Evolutionary conservation across 1,284 basidiomycete species (phyloP), one percentile per base, ranked within the genome.

Genomic region (Takashimella koratensis): DNA sequence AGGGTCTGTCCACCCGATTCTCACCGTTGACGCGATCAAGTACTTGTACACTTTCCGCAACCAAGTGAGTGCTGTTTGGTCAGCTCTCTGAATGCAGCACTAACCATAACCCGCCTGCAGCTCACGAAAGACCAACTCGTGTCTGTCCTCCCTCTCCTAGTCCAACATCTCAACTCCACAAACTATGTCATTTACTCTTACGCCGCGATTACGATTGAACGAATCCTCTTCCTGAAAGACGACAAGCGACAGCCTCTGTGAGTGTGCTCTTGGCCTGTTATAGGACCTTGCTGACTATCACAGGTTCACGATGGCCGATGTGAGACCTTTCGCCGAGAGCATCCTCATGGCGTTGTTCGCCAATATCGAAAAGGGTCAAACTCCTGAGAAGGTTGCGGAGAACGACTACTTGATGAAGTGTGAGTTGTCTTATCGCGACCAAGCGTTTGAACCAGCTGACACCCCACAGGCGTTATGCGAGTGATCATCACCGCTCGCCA

Each of bases 371-470:
- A 78, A 80, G 40, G 88, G 86, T n/a, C 81, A 81, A 0, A 88
- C 90, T 1, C 86, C 95, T 0, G 90, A 97, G 71, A 96, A 96
- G 79, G 83, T 97, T 24, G 91, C 96, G 0, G 94, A 98, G 74
- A 99, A 99, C 68, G 95, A 98, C 73, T 90, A 96, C 76, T 78
- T 98, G 50, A 98, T 98, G 91, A 94, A 92, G 79, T 96, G 95
- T 91, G 62, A 47, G 85, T 73, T 21, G 20, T 30, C 10, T n/a
- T n/a, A n/a, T n/a, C n/a, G n/a, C n/a, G 6, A 36, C 12, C 40
- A 21, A n/a, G 13, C 20, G 21, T 25, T 19, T 21, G 39, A n/a
- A n/a, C n/a, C n/a, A n/a, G n/a, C n/a, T n/a, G n/a, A n/a, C n/a
- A n/a, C n/a, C n/a, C n/a, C n/a, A 52, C 56, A 94, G 92, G 89